Percentiles rank a stretch among this genome's conserved stretches.
These are phyloP conservation scores for Fusarium guadeloupense DNA, from an alignment of 2,329 filamentous ascomycete genomes.

Conservation along the genomic window DNA sequence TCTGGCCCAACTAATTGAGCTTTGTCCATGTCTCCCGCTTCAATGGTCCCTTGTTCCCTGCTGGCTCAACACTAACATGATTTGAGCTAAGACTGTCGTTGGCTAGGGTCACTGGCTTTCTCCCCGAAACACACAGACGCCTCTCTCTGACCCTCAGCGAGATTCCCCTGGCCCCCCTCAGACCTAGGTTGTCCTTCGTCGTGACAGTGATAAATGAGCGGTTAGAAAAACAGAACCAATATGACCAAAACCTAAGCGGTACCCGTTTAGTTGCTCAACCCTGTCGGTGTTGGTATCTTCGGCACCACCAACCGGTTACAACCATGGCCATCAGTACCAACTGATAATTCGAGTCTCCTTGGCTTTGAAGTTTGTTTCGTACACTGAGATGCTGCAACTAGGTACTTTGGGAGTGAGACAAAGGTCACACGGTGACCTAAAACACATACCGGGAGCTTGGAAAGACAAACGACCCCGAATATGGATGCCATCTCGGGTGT, in stretches of 20 bases:
- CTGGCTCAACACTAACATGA: conserved; percentile 33
- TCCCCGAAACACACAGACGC: conserved; percentile 42
- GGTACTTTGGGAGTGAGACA: neutral
- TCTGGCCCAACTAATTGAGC: neutral
- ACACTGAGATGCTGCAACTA: neutral
- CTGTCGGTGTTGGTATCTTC: conserved; percentile 19
- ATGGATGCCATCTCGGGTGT: conserved; percentile 18
- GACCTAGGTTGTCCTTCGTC: conserved; percentile 32
- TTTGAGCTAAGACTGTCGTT: conserved; percentile 34
- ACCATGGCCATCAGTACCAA: conserved; percentile 6
- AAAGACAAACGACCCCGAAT: conserved; percentile 26
- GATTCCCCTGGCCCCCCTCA: conserved; percentile 6
- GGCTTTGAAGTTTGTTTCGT: neutral
- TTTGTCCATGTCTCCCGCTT: conserved; percentile 13
- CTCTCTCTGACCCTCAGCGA: conserved; percentile 32
- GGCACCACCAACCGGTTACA: conserved; percentile 19
- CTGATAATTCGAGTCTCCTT: too few relatives aligned
- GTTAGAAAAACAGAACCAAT: conserved; percentile 33
- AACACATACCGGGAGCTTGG: conserved; percentile 35
- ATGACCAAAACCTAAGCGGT: conserved; percentile 21
- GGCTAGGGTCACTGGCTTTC: conserved; percentile 38
- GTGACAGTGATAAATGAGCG: conserved; percentile 27
- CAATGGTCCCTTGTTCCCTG: conserved; percentile 36
- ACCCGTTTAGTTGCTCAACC: conserved; percentile 11
- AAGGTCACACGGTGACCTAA: conserved; percentile 16